Evolutionary conservation across 2,329 filamentous ascomycete species (phyloP), one percentile per base, ranked within the genome.

Genomic region (Pseudogymnoascus sp.): DNA sequence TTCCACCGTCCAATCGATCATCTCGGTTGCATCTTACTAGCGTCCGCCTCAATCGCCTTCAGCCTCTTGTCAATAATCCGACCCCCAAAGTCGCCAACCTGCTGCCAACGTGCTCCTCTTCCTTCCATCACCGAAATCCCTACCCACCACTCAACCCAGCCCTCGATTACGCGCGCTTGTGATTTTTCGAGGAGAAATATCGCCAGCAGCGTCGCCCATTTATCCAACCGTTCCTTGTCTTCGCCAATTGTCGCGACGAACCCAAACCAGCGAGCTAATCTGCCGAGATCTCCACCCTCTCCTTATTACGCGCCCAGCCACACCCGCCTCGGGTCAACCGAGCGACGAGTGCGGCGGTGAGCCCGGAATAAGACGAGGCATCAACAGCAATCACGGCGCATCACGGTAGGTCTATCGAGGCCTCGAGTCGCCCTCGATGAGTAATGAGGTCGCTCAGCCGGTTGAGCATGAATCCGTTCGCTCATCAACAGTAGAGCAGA

Each of bases 391-490:
- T 31, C n/a, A 44, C 60, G 63, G 60, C 44, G 63, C 63, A 64
- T 53, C 47, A 40, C 61, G 50, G 31, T 36, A 31, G 62, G 26
- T 59, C 57, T 62, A 59, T 62, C 38, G 50, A 63, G 61, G 28
- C 61, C 61, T 63, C 35, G 40, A 64, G 69, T 71, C 69, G 71
- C 71, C 73, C 71, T 74, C 72, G 64, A 74, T 74, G 73, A 74
- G 72, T 74, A 73, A 73, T 73, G 72, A 74, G 68, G 68, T 71
- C 65, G 68, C 69, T 66, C 69, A 71, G 65, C 70, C 69, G 66
- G 73, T 71, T 65, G 73, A 74, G 72, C 70, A 71, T 68, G 67
- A 71, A 67, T 68, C 68, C 65, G 69, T 65, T 66, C 71, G 69
- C 65, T 71, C 72, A 65, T 66, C 67, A 63, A 68, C 72, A 38